Evolutionary conservation across 2,329 filamentous ascomycete species (phyloP), one percentile per base, ranked within the genome.

Genomic region (Endocalyx cinctus): DNA sequence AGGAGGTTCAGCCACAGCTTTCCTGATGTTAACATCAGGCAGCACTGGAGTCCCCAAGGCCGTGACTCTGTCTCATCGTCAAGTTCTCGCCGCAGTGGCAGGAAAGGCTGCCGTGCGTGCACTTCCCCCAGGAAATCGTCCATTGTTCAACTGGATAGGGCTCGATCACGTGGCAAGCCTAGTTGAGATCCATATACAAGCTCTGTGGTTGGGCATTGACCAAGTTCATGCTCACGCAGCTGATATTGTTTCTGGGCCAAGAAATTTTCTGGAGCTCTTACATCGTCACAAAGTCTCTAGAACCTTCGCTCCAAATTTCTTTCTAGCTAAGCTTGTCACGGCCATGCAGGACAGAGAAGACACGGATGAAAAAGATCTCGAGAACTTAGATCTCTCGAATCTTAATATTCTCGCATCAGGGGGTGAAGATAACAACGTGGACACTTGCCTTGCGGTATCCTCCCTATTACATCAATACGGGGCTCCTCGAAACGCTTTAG

Each of bases 141-240:
- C 66, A 27, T 46, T 74, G 4, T n/a, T n/a, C n/a, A 69, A 65
- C 40, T 73, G 69, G 69, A 62, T 72, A 10, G 59, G 60, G 1
- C 50, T 76, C 11, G 72, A 77, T 39, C 74, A 78, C 37, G 70
- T 74, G 8, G 73, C 67, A 0, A 65, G 53, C 38, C 51, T 79
- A 4, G 54, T 59, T 2, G 68, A 78, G 34, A 64, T 69, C n/a
- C 74, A 77, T 42, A 47, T 78, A 1, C 63, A 65, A 13, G 67
- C 72, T 2, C 45, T 74, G 30, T 54, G 37, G 17, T 40, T 60
- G 3, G 57, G 58, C 8, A 51, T 52, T 1, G 51, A 63, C 25
- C 70, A 75, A 43, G 45, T 75, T 10, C 69, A 72, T 33, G 56
- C 72, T 5, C 51, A 46, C 1, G 55, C 67, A 0, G 43, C 56